Percentiles rank a stretch among this genome's conserved stretches.
Evolutionary conservation across 2,329 filamentous ascomycete genomes (phyloP).

Genomic region (Hymenoscyphus albidus): DNA sequence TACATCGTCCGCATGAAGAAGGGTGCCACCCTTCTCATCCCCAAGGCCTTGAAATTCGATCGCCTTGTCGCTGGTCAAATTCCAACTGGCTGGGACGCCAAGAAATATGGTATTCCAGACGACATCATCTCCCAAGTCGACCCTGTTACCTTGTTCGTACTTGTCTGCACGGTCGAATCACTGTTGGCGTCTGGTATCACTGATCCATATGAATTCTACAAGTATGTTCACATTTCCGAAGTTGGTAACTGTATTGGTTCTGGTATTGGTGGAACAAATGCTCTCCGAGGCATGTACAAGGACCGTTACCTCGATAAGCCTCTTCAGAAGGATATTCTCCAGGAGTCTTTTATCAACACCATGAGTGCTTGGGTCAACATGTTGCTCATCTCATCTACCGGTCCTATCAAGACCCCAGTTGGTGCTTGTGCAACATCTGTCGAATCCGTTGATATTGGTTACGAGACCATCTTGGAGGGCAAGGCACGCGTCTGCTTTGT

Average conservation of each 20-base stretch:
- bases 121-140: constrained; percentile 98
- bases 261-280: constrained; percentile 91
- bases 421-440: constrained; percentile 96
- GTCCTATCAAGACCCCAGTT: constrained; percentile 97
- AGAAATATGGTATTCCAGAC: constrained; percentile 92
- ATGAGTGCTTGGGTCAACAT: constrained; percentile 99
- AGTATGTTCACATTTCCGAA: constrained; percentile 97
- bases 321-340: constrained; percentile 96
- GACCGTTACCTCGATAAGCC: constrained; percentile 96
- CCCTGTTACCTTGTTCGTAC: constrained; percentile 89
- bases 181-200: constrained; percentile 92
- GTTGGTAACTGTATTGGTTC: constrained; percentile 98
- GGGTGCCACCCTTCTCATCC: constrained; percentile 90
- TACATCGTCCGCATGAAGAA: constrained; percentile 94
- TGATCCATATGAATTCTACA: constrained; percentile 99
- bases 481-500: constrained; percentile 97
- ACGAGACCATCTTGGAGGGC: constrained; percentile 97
- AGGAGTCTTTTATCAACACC: constrained; percentile 99
- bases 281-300: constrained; percentile 96
- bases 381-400: constrained; percentile 93
- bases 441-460: constrained; percentile 95
- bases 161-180: constrained; percentile 89
- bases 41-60: constrained; percentile 95
- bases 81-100: constrained; percentile 94
- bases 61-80: constrained; percentile 96